phyloP scores from a whole-genome alignment of 2,329 filamentous ascomycete species.

The Stromatinia cepivora region DNA sequence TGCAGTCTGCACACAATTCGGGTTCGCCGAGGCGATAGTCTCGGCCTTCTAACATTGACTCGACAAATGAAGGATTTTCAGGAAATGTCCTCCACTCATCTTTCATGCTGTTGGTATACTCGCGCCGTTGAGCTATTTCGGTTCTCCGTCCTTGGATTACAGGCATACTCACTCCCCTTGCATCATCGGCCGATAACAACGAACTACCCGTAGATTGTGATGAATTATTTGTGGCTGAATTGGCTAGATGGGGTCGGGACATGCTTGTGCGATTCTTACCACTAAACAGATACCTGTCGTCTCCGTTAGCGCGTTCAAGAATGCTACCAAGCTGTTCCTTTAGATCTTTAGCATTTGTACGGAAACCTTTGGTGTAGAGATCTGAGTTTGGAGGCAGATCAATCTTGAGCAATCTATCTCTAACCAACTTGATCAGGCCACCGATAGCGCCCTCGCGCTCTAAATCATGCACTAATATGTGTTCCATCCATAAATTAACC shows the following conservation, averaged over 20 bases:
- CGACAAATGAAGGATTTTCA: background rate
- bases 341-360: background rate
- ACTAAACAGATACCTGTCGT: background rate
- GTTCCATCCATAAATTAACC: background rate
- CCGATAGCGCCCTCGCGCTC: background rate
- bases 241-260: background rate
- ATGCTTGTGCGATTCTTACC: background rate
- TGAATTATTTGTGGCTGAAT: background rate
- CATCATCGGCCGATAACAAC: background rate
- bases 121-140: background rate
- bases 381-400: background rate
- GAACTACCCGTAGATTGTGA: background rate
- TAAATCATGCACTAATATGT: background rate
- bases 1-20: background rate
- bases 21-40: background rate
- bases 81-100: background rate
- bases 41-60: background rate
- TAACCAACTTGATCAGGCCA: background rate
- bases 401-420: background rate
- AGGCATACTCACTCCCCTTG: background rate
- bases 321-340: background rate
- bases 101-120: background rate
- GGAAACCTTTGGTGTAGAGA: background rate
- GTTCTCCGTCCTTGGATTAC: background rate
- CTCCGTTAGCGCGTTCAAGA: background rate